phyloP scores from a whole-genome alignment of 192 early-diverging fungal species.

The Entomortierella lignicola region DNA sequence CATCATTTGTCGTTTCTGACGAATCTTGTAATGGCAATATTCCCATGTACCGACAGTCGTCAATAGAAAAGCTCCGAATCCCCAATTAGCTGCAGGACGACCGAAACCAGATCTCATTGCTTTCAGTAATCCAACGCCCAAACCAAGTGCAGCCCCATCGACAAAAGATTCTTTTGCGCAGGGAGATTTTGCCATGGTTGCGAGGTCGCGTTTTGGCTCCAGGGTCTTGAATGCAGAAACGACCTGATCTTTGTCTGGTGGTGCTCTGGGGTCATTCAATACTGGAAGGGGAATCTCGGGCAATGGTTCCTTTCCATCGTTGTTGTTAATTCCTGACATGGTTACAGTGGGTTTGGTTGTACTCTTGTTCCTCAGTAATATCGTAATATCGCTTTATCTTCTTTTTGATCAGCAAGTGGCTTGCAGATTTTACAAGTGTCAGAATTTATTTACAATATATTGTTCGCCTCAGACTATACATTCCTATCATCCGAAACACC shows the following conservation, averaged over 20 bases:
- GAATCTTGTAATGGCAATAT: constrained; percentile 50
- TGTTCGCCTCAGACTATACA: constrained; percentile 7
- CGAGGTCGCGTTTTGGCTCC: constrained; percentile 39
- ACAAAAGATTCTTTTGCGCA: constrained; percentile 51
- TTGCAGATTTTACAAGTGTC: neutral
- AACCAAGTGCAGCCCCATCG: constrained; percentile 37
- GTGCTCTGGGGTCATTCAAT: constrained; percentile 42
- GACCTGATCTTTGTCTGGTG: constrained; percentile 45
- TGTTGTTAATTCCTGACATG: constrained; percentile 43
- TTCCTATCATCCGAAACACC: constrained; percentile 33
- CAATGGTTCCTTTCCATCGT: constrained; percentile 23
- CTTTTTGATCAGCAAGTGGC: neutral
- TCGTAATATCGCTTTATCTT: neutral
- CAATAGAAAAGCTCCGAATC: constrained; percentile 41
- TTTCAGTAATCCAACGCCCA: constrained; percentile 43
- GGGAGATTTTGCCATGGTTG: constrained; percentile 45
- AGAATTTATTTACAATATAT: neutral
- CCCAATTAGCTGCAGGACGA: constrained; percentile 43
- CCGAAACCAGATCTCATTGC: constrained; percentile 33
- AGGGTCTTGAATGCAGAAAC: constrained; percentile 52
- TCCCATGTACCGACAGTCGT: constrained; percentile 53
- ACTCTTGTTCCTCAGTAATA: neutral
- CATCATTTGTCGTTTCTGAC: constrained; percentile 44
- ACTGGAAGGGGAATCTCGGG: constrained; percentile 39
- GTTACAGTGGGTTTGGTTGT: neutral